Evolutionary conservation across 768 basidiomycete species (phyloP), one percentile per base, ranked within the genome.

Genomic region (Auriscalpium vulgare): DNA sequence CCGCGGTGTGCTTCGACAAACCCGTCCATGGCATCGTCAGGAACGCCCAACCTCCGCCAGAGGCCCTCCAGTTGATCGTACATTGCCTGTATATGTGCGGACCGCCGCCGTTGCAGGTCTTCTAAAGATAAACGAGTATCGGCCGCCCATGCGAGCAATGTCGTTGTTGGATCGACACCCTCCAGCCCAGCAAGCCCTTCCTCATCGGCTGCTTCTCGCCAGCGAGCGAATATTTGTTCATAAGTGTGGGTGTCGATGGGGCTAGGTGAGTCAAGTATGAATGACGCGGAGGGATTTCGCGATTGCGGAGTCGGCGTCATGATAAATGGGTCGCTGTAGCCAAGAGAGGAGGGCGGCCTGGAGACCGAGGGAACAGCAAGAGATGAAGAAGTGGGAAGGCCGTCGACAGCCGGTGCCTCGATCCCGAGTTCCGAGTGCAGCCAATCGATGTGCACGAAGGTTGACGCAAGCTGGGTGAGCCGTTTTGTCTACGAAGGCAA

Each of bases 41-140:
- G 68, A 5, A 95, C 84, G 13, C 91, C 94, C 56, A 98, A 77
- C 55, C 94, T 74, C 56, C 78, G 79, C 95, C 95, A 99, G 3
- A 98, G 78, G 0, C 84, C 84, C 67, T 95, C 95, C 1, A 99
- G 78, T 60, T 92, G 84, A 68, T 98, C 93, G 65, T 94, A 99
- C 77, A 97, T 87, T 0, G 85, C 79, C 68, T 99, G 95, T 35
- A 99, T 97, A 60, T 86, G 83, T 1, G 80, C 72, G 64, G 95
- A 93, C 11, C 94, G 79, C 35, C 79, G 73, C 38, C 79, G 77
- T 70, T 93, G 93, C 51, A 83, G 75, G 13, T 88, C 84, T 56
- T 85, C 83, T 54, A 97, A 78, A 51, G 83, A 77, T 5, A 72
- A 56, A 51, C 76, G 78, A 55, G 83, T 72, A 16, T 72, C 70